These are phyloP conservation scores for Vigna reflexopilosa DNA, from an alignment of 306 rosid genomes.

Conservation along the genomic window DNA sequence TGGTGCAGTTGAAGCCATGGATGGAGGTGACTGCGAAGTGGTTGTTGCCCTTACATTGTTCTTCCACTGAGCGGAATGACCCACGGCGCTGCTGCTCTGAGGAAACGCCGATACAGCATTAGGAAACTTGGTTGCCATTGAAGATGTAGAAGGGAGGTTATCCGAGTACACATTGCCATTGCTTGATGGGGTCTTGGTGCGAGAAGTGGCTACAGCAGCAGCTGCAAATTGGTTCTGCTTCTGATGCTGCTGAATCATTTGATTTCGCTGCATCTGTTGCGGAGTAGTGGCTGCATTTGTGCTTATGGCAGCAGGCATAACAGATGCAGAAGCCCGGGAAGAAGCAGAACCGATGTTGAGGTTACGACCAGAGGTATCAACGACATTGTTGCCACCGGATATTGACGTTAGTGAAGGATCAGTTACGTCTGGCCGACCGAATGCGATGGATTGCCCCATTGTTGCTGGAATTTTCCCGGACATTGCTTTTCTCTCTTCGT, in stretches of 20 bases:
- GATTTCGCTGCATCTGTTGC: constrained; percentile 75
- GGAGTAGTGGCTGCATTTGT: constrained; percentile 56
- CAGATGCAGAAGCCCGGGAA: constrained; percentile 61
- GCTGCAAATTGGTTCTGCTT: constrained; percentile 67
- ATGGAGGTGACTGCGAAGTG: constrained; percentile 62
- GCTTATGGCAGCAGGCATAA: constrained; percentile 55
- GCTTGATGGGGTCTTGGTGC: constrained; percentile 69
- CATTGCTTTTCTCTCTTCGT: constrained; percentile 75
- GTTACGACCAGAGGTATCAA: constrained; percentile 77
- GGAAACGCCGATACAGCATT: constrained; percentile 73
- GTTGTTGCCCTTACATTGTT: constrained; percentile 62
- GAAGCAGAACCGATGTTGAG: constrained; percentile 66
- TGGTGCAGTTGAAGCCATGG: constrained; percentile 73
- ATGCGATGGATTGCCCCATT: constrained; percentile 82
- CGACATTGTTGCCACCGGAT: constrained; percentile 62
- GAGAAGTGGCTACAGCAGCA: constrained; percentile 56
- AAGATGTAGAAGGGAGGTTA: constrained; percentile 67
- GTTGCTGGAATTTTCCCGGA: constrained; percentile 62
- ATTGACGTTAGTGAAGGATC: constrained; percentile 61
- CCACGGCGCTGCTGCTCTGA: constrained; percentile 67
- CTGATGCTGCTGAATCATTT: constrained; percentile 62
- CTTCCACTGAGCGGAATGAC: constrained; percentile 94
- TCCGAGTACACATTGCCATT: constrained; percentile 78
- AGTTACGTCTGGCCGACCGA: constrained; percentile 72
- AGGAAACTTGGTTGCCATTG: constrained; percentile 77